phyloP scores from a whole-genome alignment of 371 early-diverging fungal genomes.

The Rhizopus microsporus region DNA sequence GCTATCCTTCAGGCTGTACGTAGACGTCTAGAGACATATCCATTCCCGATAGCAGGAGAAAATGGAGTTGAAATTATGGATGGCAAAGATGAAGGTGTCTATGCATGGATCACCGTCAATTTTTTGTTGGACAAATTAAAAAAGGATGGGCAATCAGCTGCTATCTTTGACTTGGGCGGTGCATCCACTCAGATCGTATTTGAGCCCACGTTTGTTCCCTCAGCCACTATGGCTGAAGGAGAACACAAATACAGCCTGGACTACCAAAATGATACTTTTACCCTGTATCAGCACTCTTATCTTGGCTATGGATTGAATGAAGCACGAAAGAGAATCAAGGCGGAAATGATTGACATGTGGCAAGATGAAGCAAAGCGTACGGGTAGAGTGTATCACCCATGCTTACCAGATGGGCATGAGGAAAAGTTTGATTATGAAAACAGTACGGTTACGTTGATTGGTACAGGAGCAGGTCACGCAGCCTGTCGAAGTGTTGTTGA shows the following conservation, averaged over 20 bases:
- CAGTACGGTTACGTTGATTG: constrained; percentile 25
- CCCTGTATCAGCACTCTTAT: constrained; percentile 93
- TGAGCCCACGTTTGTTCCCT: constrained; percentile 69
- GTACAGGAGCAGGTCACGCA: constrained; percentile 52
- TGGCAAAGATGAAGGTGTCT: constrained; percentile 95
- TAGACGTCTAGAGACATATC: constrained; percentile 70
- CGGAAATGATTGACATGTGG: constrained; percentile 20
- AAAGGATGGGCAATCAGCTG: constrained; percentile 68
- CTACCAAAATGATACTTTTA: constrained; percentile 71
- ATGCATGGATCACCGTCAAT: constrained; percentile 98
- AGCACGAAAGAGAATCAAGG: constrained; percentile 60
- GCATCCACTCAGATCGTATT: constrained; percentile 96
- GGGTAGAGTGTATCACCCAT: constrained; percentile 29
- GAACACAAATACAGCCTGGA: constrained; percentile 69
- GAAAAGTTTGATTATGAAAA: constrained; percentile 15
- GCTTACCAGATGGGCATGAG: constrained; percentile 26
- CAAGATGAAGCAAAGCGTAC: constrained; percentile 1
- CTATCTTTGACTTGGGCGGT: constrained; percentile 96
- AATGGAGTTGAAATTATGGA: constrained; percentile 91
- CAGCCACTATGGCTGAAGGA: constrained; percentile 55
- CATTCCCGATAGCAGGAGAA: constrained; percentile 73
- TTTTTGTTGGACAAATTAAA: constrained; percentile 74
- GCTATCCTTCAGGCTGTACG: constrained; percentile 76
- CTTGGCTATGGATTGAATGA: constrained; percentile 90
- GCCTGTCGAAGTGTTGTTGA: constrained; percentile 51